Evolutionary conservation across 108 stramenopile genomes (phyloP).

Genomic region (Fistulifera solaris): DNA sequence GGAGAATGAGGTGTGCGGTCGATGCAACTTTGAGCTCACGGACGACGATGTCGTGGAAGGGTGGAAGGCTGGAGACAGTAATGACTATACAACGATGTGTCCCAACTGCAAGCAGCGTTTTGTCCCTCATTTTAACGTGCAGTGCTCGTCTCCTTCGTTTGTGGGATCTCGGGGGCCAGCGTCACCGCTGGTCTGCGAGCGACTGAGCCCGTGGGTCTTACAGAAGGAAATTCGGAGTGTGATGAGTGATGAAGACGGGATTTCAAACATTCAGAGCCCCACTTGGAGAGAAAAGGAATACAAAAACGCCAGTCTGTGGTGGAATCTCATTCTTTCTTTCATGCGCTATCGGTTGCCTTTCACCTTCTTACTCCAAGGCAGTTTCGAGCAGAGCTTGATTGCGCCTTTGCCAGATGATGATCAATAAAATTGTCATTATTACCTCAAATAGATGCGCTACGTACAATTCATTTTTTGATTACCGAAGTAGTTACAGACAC

Average conservation of each 20-base stretch:
- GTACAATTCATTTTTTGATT: no score
- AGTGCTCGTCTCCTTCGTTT: slow-evolving; percentile 61
- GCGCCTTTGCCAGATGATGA: slow-evolving; percentile 69
- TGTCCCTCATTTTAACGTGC: slow-evolving; percentile 77
- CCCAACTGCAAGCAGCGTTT: slow-evolving; percentile 63
- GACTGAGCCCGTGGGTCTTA: slow-evolving; percentile 76
- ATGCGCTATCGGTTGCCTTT: slow-evolving; percentile 79
- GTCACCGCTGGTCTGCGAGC: slow-evolving; percentile 74
- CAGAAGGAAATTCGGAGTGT: slow-evolving; percentile 78
- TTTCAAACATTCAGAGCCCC: slow-evolving; percentile 62
- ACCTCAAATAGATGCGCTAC: no score
- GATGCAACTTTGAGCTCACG: slow-evolving; percentile 63
- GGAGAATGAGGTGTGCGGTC: slow-evolving; percentile 67
- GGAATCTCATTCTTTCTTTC: slow-evolving; percentile 75
- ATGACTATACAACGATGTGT: slow-evolving; percentile 75
- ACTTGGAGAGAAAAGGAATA: slow-evolving; percentile 59
- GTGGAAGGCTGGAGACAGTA: slow-evolving; percentile 62
- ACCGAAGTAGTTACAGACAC: no score
- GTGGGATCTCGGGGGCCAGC: slow-evolving; percentile 61
- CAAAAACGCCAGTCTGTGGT: slow-evolving; percentile 77
- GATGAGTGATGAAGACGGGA: slow-evolving; percentile 56
- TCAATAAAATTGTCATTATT: not conserved
- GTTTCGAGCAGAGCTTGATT: slow-evolving; percentile 70
- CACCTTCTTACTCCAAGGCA: slow-evolving; percentile 69
- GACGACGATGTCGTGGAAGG: slow-evolving; percentile 73